Percentiles rank a stretch among this genome's conserved stretches.
Conservation (phyloP, 2,329 filamentous ascomycete species). For the Grosmannia serpens region DNA sequence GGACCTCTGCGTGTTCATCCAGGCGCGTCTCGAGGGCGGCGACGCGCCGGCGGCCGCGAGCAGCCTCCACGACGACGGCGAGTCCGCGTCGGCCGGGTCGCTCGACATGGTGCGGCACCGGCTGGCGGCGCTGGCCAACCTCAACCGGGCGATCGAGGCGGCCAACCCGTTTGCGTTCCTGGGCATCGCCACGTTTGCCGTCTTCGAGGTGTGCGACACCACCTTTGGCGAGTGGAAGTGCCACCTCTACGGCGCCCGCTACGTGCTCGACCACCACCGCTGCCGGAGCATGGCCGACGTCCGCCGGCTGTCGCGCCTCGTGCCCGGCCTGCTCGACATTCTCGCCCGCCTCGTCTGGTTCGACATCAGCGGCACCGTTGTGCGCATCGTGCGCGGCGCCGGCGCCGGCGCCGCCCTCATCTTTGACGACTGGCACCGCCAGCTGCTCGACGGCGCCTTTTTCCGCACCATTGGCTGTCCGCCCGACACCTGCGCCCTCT, state of each 20-base stretch:
- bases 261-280: conserved; percentile 25
- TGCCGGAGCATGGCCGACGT: conserved; percentile 23
- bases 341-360: conserved; percentile 29
- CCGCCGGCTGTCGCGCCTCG: conserved; percentile 18
- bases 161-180: conserved; percentile 29
- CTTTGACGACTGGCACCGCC: conserved; percentile 30
- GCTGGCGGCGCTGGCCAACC: conserved; percentile 22
- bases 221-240: conserved; percentile 27
- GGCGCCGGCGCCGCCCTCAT: conserved; percentile 15
- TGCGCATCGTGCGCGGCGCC: conserved; percentile 12
- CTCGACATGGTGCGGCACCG: conserved; percentile 10
- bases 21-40: conserved; percentile 9
- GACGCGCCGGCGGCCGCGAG: background rate
- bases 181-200: conserved; percentile 30
- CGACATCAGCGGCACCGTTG: conserved; percentile 23
- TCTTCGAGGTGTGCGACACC: conserved; percentile 30
- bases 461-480: conserved; percentile 27
- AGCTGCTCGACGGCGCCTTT: conserved; percentile 20
- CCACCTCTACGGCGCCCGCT: conserved; percentile 27
- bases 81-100: background rate
- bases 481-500: conserved; percentile 24
- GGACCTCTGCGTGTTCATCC: conserved; percentile 10
- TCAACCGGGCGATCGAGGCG: conserved; percentile 25
- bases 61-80: background rate
- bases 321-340: conserved; percentile 25